A percentile compares a stretch with the other conserved stretches of the same genome.
phyloP scores from a whole-genome alignment of 441 rosid species.

The Bruguiera hainesii region DNA sequence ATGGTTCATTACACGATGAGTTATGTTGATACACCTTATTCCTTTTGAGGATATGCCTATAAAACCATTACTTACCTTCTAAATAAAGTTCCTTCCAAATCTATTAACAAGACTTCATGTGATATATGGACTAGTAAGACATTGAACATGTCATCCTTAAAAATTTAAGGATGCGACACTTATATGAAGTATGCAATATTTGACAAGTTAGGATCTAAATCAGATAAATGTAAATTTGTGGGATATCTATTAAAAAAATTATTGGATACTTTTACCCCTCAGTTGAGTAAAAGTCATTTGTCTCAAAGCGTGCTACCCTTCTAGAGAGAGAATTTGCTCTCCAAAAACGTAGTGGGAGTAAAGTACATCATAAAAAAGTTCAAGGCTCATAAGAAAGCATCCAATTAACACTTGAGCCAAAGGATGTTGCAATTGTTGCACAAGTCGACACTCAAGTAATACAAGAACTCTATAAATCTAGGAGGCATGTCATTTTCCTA shows the following conservation, averaged over 20 bases:
- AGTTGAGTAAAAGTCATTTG: too few species aligned
- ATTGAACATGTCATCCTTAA: neutral
- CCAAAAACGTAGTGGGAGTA: neutral
- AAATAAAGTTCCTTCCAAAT: neutral
- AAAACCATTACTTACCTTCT: neutral
- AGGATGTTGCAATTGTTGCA: neutral
- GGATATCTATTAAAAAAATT: too few species aligned
- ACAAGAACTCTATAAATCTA: neutral
- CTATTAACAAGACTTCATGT: neutral
- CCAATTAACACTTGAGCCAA: neutral
- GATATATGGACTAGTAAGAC: neutral
- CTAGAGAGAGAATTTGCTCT: neutral
- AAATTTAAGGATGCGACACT: neutral
- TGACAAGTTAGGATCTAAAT: too few species aligned
- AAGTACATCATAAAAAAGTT: neutral
- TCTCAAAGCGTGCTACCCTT: neutral
- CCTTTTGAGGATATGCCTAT: too few species aligned
- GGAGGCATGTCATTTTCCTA: neutral
- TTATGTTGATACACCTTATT: too few species aligned
- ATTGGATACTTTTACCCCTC: too few species aligned
- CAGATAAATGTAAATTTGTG: too few species aligned
- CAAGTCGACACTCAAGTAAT: neutral
- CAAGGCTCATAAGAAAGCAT: neutral
- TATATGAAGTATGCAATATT: too few species aligned
- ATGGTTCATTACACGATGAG: too few species aligned